Base-by-base conservation (phyloP, 2,329 filamentous ascomycete genomes). In the Lachnellula willkommii region DNA sequence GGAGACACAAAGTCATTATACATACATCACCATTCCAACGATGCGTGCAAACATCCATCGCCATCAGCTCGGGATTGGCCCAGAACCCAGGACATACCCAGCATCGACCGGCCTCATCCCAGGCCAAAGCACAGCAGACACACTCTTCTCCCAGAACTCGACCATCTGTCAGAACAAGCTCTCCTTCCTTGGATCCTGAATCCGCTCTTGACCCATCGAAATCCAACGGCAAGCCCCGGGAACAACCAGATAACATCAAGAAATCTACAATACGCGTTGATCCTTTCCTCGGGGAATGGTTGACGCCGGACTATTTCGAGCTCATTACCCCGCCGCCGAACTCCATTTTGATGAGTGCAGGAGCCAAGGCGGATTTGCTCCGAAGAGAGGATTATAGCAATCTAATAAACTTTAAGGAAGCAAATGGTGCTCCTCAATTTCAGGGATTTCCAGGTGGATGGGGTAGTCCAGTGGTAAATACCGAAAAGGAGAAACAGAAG, bases 1-100 rank as follows among this genome's bases (percentile, higher is more conserved):
- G 78, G 63, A 80, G 82, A 62, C 90, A 89, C 73, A 89, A 87
- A 68, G 79, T 97, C 55, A 81, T 95, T 64, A 83, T 99, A 55
- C 93, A 99, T 73, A 89, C 84, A 61, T 97, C 93, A n/a, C 94
- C 94, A 0, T 99, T 93, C 68, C 76, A 96, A 52, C 84, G 94
- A 72, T 99, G 94, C 70, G 80, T 96, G 14, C 93, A 99, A 72
- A 96, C 93, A 0, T 90, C 91, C 12, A 83, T 96, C 50, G 92
- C 87, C 32, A 90, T 97, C 68, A 87, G 88, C 66, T 87, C 93
- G 5, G 93, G 93, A 26, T 83, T 97, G 48, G 86, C 88, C 7
- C 84, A 90, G 64, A 84, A 80, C 69, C 54, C 73, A 67, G 66
- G 61, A 62, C 62, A 55, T 63, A 60, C 60, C 59, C 56, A 60